Evolutionary conservation across 31 red algal species (phyloP), one percentile per base, ranked within the genome.

Genomic region (Asparagopsis taxiformis): DNA sequence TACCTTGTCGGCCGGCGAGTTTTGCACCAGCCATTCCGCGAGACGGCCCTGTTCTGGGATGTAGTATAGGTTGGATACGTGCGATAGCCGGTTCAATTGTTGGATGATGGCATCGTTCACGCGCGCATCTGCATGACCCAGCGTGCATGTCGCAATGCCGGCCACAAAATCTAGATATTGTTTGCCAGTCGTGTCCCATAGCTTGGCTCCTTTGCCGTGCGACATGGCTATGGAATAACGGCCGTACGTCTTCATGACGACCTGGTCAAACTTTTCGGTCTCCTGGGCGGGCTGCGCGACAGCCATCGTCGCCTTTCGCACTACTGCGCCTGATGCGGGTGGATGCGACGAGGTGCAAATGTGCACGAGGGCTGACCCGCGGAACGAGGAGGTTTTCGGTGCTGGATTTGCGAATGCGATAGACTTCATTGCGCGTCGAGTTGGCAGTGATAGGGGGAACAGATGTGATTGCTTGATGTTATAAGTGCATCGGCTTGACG

Each of bases 81-180:
- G 90, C 8, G 71, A 75, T 2, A 98, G 30, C 3, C 62, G 51
- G 16, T 39, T 50, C 46, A 91, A 69, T 68, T 94, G 90, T 33
- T 71, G 38, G 37, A 46, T 65, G 2, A 98, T 49, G 3, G 90
- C 85, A 6, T 72, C 60, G 21, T 77, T 51, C 5, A 98, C 64
- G 17, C 79, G 37, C 36, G 94, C 67, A 38, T 90, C 71, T 31
- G 68, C 74, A 53, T 98, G 95, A 58, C 95, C 95, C 6, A 98
- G 54, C 4, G 79, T 75, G 54, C 84, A 93, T 16, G 90, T 94
- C 8, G 90, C 95, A 61, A 98, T 98, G 19, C 95, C 95, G 11
- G 84, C 85, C 21, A 94, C 90, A 52, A 62, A 94, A 70, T 98
- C 95, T 31, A 98, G 41, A 43, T 87, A 90, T 22, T 73, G 54